Evolutionary conservation across 1,284 basidiomycete genomes (phyloP), one percentile per base, ranked within the genome.

Genomic region (Ustilago crameri): DNA sequence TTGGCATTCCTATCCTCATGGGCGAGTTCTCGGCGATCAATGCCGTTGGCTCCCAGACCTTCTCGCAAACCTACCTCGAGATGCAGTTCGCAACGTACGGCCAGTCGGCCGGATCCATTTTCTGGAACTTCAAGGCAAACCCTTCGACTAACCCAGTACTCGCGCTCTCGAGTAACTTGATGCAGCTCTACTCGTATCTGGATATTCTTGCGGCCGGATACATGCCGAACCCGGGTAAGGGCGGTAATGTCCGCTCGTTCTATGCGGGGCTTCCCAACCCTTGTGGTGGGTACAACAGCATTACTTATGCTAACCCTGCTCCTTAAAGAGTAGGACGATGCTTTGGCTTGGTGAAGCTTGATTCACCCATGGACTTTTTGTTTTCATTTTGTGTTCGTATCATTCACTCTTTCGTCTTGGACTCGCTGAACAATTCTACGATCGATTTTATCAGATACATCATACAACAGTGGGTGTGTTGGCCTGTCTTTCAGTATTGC

Each of bases 31-130:
- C 79, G 14, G 65, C 59, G 12, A 69, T 78, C 42, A 62, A 72
- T 45, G 69, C 65, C 49, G 43, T 73, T 27, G 59, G 60, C 35
- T 51, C 47, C 22, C 46, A 56, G 3, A 49, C 44, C 27, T 76
- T 61, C 27, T 55, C 66, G 3, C 50, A 52, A 10, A 37, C 46
- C 1, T 80, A 67, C 41, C 54, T 75, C 30, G 53, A 75, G 38
- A 75, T 76, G 50, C 75, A 82, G 68, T 37, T 72, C 24, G 62
- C 66, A n/a, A 76, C 72, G n/a, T 82, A 76, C 41, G 77, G 65
- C 23, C 80, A 79, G 78, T 80, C 78, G 4, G 80, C 71, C 15
- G 80, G 80, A 15, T 72, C 72, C n/a, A 59, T 76, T 27, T 82
- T 81, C 47, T 82, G 78, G 78, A 80, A 74, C 43, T 81, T 75